These are phyloP conservation scores for Acanthamoeba quina DNA, from an alignment of 208 protist genomes.

Conservation along the genomic window DNA sequence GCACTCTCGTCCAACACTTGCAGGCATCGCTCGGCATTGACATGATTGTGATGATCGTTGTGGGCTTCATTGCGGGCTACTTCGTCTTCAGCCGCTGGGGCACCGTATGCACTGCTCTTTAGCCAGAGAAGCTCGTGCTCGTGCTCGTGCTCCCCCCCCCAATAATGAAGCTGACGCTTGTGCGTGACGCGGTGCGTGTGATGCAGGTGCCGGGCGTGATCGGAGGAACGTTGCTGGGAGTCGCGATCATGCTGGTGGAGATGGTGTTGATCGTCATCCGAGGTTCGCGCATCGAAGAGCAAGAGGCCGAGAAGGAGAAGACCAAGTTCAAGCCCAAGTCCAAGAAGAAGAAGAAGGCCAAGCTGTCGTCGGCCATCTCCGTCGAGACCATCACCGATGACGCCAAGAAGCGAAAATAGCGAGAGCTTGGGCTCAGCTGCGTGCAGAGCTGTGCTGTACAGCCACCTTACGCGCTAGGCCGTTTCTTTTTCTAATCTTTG, in stretches of 20 bases:
- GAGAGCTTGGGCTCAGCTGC: too few relatives aligned
- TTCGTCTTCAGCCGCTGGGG: conserved; percentile 62
- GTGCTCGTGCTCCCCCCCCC: too few relatives aligned
- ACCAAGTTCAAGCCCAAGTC: conserved; percentile 12
- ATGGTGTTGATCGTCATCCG: conserved; percentile 50
- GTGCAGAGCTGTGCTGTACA: too few relatives aligned
- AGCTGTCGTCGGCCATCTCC: background rate
- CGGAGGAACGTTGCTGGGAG: background rate
- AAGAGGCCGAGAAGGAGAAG: conserved; percentile 27
- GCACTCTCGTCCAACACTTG: background rate
- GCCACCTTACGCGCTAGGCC: too few relatives aligned
- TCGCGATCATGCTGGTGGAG: conserved; percentile 55
- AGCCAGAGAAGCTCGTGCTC: background rate
- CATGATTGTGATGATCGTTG: conserved; percentile 54
- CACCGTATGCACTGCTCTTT: background rate
- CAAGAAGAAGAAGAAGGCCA: background rate
- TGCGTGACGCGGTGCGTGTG: too few relatives aligned
- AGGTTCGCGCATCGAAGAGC: background rate
- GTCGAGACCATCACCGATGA: background rate
- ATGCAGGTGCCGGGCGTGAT: conserved; percentile 59
- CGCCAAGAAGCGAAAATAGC: background rate
- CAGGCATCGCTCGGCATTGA: conserved; percentile 51
- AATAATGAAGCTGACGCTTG: background rate
- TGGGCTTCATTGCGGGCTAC: conserved; percentile 62
- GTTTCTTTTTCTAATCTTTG: too few relatives aligned